Evolutionary conservation across 2,329 filamentous ascomycete species (phyloP).

Genomic region (Apiospora phragmitis): DNA sequence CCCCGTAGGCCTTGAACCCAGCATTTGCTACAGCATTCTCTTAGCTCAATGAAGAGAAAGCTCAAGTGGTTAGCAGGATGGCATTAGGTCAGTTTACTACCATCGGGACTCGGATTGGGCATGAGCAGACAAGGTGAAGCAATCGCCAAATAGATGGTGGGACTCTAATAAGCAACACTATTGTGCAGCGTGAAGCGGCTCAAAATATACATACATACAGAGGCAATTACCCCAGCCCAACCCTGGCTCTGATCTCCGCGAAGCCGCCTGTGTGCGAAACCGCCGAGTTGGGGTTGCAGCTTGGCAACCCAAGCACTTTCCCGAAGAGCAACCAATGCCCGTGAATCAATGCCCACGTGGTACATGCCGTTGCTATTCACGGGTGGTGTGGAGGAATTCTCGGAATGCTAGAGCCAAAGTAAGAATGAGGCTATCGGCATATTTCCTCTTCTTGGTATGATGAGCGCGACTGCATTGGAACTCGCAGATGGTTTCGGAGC

Average conservation of each 20-base stretch:
- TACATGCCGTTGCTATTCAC: not conserved
- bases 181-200: not conserved
- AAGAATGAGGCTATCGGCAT: not conserved
- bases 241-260: not conserved
- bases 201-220: not conserved
- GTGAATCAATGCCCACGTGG: not conserved
- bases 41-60: too few relatives aligned
- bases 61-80: too few relatives aligned
- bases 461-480: not conserved
- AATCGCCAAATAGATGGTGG: not conserved
- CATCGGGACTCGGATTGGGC: not conserved
- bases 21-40: too few relatives aligned
- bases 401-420: not conserved
- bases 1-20: too few relatives aligned
- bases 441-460: not conserved
- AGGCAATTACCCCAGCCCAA: not conserved
- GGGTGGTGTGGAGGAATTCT: not conserved
- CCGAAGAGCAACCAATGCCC: not conserved
- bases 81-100: too few relatives aligned
- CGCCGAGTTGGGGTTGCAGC: not conserved
- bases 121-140: not conserved
- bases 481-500: not conserved
- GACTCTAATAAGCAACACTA: not conserved
- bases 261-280: not conserved
- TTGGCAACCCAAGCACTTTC: not conserved